Percentiles rank a stretch among this genome's conserved stretches.
These are phyloP conservation scores for Pilaira anomala DNA, from an alignment of 192 early-diverging fungal genomes.

Conservation along the genomic window DNA sequence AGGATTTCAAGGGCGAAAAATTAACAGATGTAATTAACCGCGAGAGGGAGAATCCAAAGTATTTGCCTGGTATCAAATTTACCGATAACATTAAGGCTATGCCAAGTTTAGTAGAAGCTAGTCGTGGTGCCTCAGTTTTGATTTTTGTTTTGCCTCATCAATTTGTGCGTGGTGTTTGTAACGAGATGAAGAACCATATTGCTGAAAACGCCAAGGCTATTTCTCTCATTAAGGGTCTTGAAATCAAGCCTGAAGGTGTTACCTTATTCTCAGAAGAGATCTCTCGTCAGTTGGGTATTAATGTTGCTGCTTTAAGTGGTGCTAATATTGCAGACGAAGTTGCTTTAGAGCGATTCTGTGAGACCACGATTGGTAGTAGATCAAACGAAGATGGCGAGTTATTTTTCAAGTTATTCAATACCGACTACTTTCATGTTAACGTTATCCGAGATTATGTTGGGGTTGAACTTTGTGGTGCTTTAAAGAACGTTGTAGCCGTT, in stretches of 20 bases:
- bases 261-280: slow-evolving; percentile 71
- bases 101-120: slow-evolving; percentile 73
- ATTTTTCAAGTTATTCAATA: slow-evolving; percentile 82
- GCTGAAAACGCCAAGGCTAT: slow-evolving; percentile 73
- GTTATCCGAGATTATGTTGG: slow-evolving; percentile 84
- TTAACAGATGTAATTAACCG: slow-evolving; percentile 91
- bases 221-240: slow-evolving; percentile 92
- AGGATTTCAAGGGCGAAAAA: slow-evolving; percentile 74
- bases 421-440: slow-evolving; percentile 81
- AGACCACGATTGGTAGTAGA: slow-evolving; percentile 86
- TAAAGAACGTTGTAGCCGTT: slow-evolving; percentile 96
- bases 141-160: slow-evolving; percentile 95
- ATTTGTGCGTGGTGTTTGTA: slow-evolving; percentile 81
- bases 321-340: slow-evolving; percentile 97
- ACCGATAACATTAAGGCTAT: slow-evolving; percentile 81
- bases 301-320: slow-evolving; percentile 81
- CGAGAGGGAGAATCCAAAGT: slow-evolving; percentile 84
- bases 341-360: slow-evolving; percentile 88
- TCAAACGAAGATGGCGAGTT: slow-evolving; percentile 66
- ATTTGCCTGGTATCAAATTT: slow-evolving; percentile 80
- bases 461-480: slow-evolving; percentile 93
- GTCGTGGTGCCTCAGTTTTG: slow-evolving; percentile 77
- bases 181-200: slow-evolving; percentile 70
- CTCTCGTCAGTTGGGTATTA: slow-evolving; percentile 50
- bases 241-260: slow-evolving; percentile 68